Evolutionary conservation across 2,329 filamentous ascomycete species (phyloP).

Genomic region (Elsinoe fawcettii): DNA sequence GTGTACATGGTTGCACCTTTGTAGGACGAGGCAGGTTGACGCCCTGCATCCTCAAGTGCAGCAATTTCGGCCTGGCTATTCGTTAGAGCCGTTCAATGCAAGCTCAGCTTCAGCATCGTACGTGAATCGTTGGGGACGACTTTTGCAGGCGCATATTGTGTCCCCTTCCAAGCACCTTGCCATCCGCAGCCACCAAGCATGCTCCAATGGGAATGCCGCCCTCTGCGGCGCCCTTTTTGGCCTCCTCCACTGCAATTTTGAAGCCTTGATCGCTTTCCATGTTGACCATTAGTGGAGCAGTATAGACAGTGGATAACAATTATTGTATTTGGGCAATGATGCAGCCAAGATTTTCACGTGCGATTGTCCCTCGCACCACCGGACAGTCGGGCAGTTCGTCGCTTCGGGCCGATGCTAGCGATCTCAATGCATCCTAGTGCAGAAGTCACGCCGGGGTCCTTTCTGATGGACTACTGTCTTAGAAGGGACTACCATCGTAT

Average conservation of each 20-base stretch:
- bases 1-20: slow-evolving; percentile 66
- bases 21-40: slow-evolving; percentile 61
- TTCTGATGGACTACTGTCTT: neutral
- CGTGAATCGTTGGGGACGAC: slow-evolving; percentile 63
- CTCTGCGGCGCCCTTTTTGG: slow-evolving; percentile 47
- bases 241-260: slow-evolving; percentile 51
- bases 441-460: neutral
- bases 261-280: slow-evolving; percentile 38
- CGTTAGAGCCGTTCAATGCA: neutral
- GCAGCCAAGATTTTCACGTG: neutral
- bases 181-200: slow-evolving; percentile 58
- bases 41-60: slow-evolving; percentile 65
- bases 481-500: neutral
- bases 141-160: slow-evolving; percentile 72
- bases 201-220: slow-evolving; percentile 53
- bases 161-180: slow-evolving; percentile 61
- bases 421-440: neutral
- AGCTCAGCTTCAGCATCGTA: slow-evolving; percentile 29
- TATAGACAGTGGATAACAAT: neutral
- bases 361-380: neutral
- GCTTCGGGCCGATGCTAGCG: slow-evolving; percentile 1
- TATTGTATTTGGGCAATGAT: too few species aligned
- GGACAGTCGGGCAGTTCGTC: neutral
- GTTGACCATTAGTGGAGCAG: neutral
- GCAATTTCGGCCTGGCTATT: slow-evolving; percentile 60